Evolutionary conservation across 176 grass and related monocot genomes (phyloP).

Genomic region (Aegilops speltoides): DNA sequence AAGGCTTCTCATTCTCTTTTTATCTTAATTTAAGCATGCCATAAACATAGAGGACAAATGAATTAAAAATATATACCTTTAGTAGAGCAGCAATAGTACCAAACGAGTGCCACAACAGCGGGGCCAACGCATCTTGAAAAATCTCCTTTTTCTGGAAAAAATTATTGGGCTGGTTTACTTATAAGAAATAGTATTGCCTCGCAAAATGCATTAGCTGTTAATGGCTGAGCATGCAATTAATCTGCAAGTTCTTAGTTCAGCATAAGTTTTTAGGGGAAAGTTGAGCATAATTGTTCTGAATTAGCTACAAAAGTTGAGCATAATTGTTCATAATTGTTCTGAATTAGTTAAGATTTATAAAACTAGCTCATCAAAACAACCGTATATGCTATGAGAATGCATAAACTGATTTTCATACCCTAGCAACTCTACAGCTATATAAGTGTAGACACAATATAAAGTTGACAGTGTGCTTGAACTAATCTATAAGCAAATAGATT

Average conservation of each 20-base stretch:
- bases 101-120: conserved; percentile 84
- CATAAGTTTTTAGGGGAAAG: neutral
- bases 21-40: conserved; percentile 23
- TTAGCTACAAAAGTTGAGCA: neutral
- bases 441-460: no score
- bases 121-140: conserved; percentile 90
- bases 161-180: neutral
- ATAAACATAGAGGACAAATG: neutral
- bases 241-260: neutral
- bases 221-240: neutral
- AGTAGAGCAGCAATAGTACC: conserved; percentile 90
- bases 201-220: neutral
- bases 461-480: neutral
- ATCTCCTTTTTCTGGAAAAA: conserved; percentile 63
- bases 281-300: neutral
- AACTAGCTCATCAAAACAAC: neutral
- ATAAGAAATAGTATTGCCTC: neutral
- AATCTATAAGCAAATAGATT: conserved; percentile 14
- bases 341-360: neutral
- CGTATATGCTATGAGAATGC: neutral
- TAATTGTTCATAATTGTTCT: neutral
- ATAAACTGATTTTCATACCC: neutral
- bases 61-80: conserved; percentile 50
- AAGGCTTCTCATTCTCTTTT: neutral
- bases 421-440: neutral